Base-by-base conservation (phyloP, 225 moss, liverwort and hornwort species). In the Rhytidiadelphus loreus region DNA sequence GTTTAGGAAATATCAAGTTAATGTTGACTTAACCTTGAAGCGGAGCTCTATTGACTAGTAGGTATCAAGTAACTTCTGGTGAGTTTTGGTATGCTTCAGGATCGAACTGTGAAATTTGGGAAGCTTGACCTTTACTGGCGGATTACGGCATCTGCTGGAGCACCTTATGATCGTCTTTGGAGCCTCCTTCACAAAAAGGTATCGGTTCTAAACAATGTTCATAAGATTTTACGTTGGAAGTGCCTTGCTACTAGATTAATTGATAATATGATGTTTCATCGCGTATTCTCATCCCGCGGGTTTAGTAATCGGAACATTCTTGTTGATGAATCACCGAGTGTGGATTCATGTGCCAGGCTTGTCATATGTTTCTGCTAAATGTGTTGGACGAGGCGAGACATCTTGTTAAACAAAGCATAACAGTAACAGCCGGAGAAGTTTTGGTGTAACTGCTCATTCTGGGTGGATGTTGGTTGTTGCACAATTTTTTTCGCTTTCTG, bases 351-450 rank as follows among this genome's bases (percentile, higher is more conserved):
- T 79, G 35, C 65, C 94, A 97, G 95, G 96, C 93, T 60, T 98
- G 98, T 86, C 95, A 94, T 87, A 93, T 95, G 76, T 95, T 96
- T 86, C 91, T 97, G 29, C 93, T 93, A 90, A 96, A 98, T 93
- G 96, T 95, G 39, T 88, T 98, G 86, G 92, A 92, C 50, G 92
- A 93, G 86, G 96, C 96, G 81, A 94, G 87, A 81, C 88, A 81
- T 82, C 91, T 97, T 58, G 94, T 98, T 88, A 88, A 86, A 84
- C 75, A 91, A 87, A 93, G 94, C 62, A 73, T n/a, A 81, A 93
- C 95, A 80, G 91, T 94, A 90, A 96, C 96, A 53, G 92, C 96
- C 85, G 95, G 96, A 60, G 66, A 93, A 91, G 92, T 74, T 91
- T 98, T 60, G 96, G 98, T 83, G 96, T 95, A 37, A 96, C 95